A percentile compares a stretch with the other conserved stretches of the same genome.
Evolutionary conservation across 2,329 filamentous ascomycete genomes (phyloP).

Genomic region (Ambrosiella cleistominuta): DNA sequence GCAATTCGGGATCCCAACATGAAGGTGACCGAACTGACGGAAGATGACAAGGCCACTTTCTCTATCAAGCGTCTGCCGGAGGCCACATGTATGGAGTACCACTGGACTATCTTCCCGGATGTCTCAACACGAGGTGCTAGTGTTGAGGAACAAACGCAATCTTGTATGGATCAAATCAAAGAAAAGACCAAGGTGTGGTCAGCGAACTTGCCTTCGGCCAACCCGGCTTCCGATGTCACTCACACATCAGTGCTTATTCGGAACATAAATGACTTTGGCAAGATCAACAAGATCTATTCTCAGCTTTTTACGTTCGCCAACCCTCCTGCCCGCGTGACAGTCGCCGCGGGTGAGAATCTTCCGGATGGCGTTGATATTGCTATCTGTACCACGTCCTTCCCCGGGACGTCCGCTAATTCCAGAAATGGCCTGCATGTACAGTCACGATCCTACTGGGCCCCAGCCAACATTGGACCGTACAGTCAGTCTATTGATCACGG

Average conservation of each 20-base stretch:
- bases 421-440: conserved; percentile 70
- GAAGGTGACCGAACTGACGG: not conserved
- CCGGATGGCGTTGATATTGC: conserved; percentile 41
- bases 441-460: conserved; percentile 89
- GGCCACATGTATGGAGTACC: conserved; percentile 14
- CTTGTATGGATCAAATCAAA: conserved; percentile 29
- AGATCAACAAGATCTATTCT: conserved; percentile 60
- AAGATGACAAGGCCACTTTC: conserved; percentile 5
- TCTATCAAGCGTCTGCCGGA: conserved; percentile 11
- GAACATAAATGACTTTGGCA: conserved; percentile 60
- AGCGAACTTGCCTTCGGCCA: conserved; percentile 16
- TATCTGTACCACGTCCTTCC: conserved; percentile 33
- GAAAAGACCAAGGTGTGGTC: conserved; percentile 21
- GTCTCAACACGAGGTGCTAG: conserved; percentile 15
- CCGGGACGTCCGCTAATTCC: conserved; percentile 15
- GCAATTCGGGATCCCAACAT: conserved; percentile 15
- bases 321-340: conserved; percentile 69
- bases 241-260: conserved; percentile 53
- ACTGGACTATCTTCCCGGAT: conserved; percentile 25
- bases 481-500: conserved; percentile 61
- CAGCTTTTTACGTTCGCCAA: conserved; percentile 59
- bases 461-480: conserved; percentile 93
- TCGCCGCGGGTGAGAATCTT: conserved; percentile 55
- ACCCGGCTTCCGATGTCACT: conserved; percentile 28
- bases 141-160: conserved; percentile 31